Base-by-base conservation (phyloP, 495 filamentous ascomycete genomes). In the Talaromyces trachyspermus region DNA sequence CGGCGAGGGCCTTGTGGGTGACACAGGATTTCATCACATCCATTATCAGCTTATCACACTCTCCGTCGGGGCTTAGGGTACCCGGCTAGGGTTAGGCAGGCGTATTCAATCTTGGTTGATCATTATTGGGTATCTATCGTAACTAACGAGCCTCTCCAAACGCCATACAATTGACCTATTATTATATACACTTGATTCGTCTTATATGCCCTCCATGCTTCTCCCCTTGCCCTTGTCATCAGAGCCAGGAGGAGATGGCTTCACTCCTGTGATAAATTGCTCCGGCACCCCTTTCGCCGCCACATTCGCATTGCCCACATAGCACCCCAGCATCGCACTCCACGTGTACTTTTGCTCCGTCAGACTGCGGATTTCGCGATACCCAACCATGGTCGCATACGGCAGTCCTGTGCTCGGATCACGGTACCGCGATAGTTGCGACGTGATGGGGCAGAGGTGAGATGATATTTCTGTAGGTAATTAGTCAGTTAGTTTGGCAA, bases 321-420 rank as follows among this genome's bases (percentile, higher is more conserved):
- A 95, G 33, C 83, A 83, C 2, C 82, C 86, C 4, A 91, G 63
- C 57, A 92, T 71, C 15, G 70, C 66, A 50, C 88, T 92, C 82
- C 82, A 95, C 51, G 74, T 77, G 55, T 84, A 86, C 44, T 83
- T 78, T 32, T 75, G 62, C 23, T 64, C 62, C n/a, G 67, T 53
- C 36, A 84, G 76, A 6, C 65, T 70, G 43, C 76, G 69, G 25
- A 90, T 78, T 66, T 89, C 78, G 44, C 75, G 74, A 62, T 85
- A 92, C 6, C 86, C 88, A 49, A 83, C 81, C 18, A 78, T 66
- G 55, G 85, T 88, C 29, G 77, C 75, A 61, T 87, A 95, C 8
- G 84, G 78, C 18, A 95, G 72, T 0, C 83, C 83, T 0, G 88
- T 94, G 51, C 72, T 74, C 0, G 86, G 84, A 55, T 95, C 88